phyloP scores from a whole-genome alignment of 2,329 filamentous ascomycete genomes.

The Claviceps sp. region DNA sequence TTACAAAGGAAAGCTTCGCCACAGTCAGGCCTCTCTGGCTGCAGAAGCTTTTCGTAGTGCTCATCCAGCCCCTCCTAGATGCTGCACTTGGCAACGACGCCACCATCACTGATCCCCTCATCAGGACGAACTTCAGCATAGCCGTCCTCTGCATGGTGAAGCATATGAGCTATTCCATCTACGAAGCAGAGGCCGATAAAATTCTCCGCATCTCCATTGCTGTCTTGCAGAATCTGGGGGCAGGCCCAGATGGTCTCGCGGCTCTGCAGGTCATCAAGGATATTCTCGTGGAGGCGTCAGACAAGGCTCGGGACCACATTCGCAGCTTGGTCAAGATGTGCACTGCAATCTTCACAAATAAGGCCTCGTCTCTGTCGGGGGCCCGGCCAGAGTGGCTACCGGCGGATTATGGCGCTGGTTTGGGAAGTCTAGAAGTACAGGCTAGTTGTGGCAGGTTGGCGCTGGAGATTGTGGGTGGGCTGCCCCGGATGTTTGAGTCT shows the following conservation, averaged over 20 bases:
- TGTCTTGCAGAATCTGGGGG: constrained; percentile 27
- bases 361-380: constrained; percentile 12
- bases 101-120: constrained; percentile 14
- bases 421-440: constrained; percentile 11
- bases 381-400: constrained; percentile 19
- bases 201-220: constrained; percentile 37
- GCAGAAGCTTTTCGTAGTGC: constrained; percentile 35
- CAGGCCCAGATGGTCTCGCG: constrained; percentile 30
- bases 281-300: constrained; percentile 32
- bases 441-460: constrained; percentile 31
- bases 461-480: constrained; percentile 31
- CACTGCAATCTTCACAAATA: constrained; percentile 23
- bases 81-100: constrained; percentile 23
- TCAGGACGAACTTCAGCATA: constrained; percentile 29
- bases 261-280: constrained; percentile 35
- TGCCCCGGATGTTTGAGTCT: constrained; percentile 36
- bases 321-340: constrained; percentile 34
- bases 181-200: constrained; percentile 34
- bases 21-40: constrained; percentile 31
- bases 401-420: constrained; percentile 9
- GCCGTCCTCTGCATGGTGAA: constrained; percentile 35
- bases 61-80: constrained; percentile 31
- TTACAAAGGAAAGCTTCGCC: constrained; percentile 29
- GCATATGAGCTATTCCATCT: constrained; percentile 36
- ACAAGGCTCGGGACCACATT: constrained; percentile 33